Evolutionary conservation across 345 rosid species (phyloP).

Genomic region (Conringia planisiliqua): DNA sequence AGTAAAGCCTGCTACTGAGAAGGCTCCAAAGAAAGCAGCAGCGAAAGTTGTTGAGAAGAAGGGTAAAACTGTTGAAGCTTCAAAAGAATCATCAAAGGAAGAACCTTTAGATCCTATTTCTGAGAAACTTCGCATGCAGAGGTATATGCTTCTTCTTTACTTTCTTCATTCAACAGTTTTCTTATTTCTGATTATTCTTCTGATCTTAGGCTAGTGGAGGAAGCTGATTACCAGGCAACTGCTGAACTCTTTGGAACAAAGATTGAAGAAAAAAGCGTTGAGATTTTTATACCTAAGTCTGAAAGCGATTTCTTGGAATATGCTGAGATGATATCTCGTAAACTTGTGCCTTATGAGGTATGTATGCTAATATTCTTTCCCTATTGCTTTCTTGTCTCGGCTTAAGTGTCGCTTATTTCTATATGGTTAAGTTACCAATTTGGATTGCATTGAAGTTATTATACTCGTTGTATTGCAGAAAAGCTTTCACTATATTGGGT

Average conservation of each 20-base stretch:
- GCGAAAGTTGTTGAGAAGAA: slow-evolving; percentile 48
- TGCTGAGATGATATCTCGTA: slow-evolving; percentile 76
- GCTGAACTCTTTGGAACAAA: slow-evolving; percentile 65
- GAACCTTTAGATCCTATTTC: slow-evolving; percentile 61
- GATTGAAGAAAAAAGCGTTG: slow-evolving; percentile 54
- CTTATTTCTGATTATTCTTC: background rate
- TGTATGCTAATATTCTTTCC: background rate
- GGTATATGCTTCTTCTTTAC: slow-evolving; percentile 31
- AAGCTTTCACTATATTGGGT: slow-evolving; percentile 66
- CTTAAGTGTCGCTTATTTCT: background rate
- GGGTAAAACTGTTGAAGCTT: slow-evolving; percentile 42
- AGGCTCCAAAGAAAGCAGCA: slow-evolving; percentile 47
- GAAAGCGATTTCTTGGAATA: slow-evolving; percentile 82
- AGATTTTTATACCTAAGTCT: slow-evolving; percentile 78
- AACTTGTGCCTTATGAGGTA: slow-evolving; percentile 72
- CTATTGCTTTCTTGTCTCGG: background rate
- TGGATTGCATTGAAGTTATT: background rate
- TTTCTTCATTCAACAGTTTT: background rate
- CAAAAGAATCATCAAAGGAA: slow-evolving; percentile 28
- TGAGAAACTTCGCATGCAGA: slow-evolving; percentile 75
- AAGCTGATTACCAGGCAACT: slow-evolving; percentile 79
- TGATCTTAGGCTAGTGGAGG: slow-evolving; percentile 78
- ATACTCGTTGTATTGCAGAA: slow-evolving; percentile 48
- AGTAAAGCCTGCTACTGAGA: slow-evolving; percentile 43
- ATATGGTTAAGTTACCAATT: background rate